A percentile compares a stretch with the other conserved stretches of the same genome.
phyloP scores from a whole-genome alignment of 2,329 filamentous ascomycete genomes.

The Fusarium brachygibbosum region DNA sequence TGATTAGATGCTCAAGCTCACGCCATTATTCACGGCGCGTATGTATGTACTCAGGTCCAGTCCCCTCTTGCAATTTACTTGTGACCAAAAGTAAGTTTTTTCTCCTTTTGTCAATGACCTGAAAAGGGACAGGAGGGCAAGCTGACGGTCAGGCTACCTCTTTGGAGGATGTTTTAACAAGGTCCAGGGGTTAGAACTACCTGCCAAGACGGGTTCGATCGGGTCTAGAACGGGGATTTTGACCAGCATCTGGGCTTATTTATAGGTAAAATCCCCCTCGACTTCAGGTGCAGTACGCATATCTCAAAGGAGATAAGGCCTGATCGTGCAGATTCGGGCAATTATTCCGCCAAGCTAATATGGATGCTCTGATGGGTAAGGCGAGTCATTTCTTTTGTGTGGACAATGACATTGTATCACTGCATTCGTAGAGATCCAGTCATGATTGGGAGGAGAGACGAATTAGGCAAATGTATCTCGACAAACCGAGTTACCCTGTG shows the following conservation, averaged over 20 bases:
- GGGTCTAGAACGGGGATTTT: constrained; percentile 24
- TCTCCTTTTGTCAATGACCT: constrained; percentile 3
- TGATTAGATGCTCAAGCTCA: neutral
- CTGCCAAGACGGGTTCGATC: constrained; percentile 31
- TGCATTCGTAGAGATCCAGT: constrained; percentile 15
- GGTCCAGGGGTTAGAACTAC: constrained; percentile 4
- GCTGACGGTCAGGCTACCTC: constrained; percentile 23
- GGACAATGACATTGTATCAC: neutral
- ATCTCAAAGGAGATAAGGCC: neutral
- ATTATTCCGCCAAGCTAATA: constrained; percentile 17
- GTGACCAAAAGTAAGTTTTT: constrained; percentile 15
- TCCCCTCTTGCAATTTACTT: constrained; percentile 27
- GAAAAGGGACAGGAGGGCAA: constrained; percentile 4
- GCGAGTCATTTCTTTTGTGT: neutral
- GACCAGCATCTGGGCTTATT: constrained; percentile 22
- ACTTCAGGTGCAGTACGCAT: constrained; percentile 5
- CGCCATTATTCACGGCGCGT: constrained; percentile 7
- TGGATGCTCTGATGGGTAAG: neutral
- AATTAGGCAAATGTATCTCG: constrained; percentile 1
- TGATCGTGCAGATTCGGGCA: constrained; percentile 16
- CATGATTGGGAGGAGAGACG: neutral
- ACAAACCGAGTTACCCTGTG: no score
- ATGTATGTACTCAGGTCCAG: neutral
- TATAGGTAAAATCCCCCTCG: constrained; percentile 10
- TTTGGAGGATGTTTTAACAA: constrained; percentile 1